Conservation (phyloP, 1,284 basidiomycete species). For the Microstroma glucosiphilum region DNA sequence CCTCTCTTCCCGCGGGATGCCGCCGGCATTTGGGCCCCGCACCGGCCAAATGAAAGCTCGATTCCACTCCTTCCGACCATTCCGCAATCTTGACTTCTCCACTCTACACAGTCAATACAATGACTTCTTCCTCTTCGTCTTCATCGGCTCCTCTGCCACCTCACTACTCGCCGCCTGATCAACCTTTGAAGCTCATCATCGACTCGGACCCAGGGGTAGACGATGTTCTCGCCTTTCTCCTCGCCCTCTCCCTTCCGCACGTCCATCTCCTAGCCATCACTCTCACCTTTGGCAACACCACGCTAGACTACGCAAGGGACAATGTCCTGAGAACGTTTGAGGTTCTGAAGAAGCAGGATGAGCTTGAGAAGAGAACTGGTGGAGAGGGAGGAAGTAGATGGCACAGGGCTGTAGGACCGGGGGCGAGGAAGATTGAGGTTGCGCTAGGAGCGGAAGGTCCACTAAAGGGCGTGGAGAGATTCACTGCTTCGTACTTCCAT, state of each 20-base stretch:
- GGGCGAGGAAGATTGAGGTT: conserved; percentile 10
- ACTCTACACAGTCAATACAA: too few species aligned
- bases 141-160: too few species aligned
- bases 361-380: background rate
- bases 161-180: background rate
- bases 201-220: conserved; percentile 66
- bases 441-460: conserved; percentile 65
- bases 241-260: conserved; percentile 56
- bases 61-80: too few species aligned
- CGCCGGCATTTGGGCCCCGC: too few species aligned
- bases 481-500: conserved; percentile 71
- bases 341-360: conserved; percentile 57
- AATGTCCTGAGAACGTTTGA: conserved; percentile 56
- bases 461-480: conserved; percentile 63
- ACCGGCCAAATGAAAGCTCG: too few species aligned
- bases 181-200: conserved; percentile 19
- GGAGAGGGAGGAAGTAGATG: conserved; percentile 5
- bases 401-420: background rate
- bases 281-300: conserved; percentile 57
- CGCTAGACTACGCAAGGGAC: conserved; percentile 51
- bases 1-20: too few species aligned
- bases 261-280: conserved; percentile 63
- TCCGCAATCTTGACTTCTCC: too few species aligned
- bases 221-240: conserved; percentile 59
- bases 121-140: too few species aligned